Evolutionary conservation across 768 basidiomycete species (phyloP).

Genomic region (Mycena metata): DNA sequence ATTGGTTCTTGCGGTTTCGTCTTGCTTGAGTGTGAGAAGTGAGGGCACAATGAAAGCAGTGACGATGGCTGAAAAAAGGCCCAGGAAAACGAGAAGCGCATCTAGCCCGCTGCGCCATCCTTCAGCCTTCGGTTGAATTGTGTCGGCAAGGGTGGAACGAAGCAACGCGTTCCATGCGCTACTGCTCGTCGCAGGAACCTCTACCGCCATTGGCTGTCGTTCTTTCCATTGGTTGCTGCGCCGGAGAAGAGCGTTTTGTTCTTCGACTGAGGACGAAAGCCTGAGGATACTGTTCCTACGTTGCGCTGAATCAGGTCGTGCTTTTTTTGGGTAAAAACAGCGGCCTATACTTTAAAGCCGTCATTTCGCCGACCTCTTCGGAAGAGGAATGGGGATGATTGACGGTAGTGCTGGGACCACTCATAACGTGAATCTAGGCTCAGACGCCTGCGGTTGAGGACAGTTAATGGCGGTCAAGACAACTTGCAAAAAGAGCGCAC

Average conservation of each 20-base stretch:
- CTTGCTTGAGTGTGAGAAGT: conserved; percentile 21
- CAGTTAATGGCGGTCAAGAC: no score
- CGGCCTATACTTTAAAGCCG: no score
- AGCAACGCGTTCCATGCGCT: conserved; percentile 41
- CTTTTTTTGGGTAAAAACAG: no score
- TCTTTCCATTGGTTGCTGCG: conserved; percentile 18
- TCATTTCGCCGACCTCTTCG: no score
- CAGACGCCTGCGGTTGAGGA: no score
- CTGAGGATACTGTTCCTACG: no score
- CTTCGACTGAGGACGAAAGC: conserved; percentile 6
- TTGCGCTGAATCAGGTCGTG: no score
- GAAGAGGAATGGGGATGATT: no score
- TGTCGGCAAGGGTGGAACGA: conserved; percentile 18
- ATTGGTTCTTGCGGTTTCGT: conserved; percentile 28
- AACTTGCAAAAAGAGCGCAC: no score
- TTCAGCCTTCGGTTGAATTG: conserved; percentile 34
- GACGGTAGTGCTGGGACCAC: no score
- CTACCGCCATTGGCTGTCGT: conserved; percentile 25
- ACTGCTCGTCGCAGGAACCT: conserved; percentile 39
- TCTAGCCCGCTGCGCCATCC: conserved; percentile 38
- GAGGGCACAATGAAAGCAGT: conserved; percentile 39
- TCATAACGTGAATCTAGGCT: no score
- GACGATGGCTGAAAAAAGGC: conserved; percentile 40
- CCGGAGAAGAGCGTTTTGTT: conserved; percentile 23
- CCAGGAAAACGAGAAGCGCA: conserved; percentile 38